Evolutionary conservation across 164 flowering plant species (phyloP).

Genomic region (Paratinospora sagittata): DNA sequence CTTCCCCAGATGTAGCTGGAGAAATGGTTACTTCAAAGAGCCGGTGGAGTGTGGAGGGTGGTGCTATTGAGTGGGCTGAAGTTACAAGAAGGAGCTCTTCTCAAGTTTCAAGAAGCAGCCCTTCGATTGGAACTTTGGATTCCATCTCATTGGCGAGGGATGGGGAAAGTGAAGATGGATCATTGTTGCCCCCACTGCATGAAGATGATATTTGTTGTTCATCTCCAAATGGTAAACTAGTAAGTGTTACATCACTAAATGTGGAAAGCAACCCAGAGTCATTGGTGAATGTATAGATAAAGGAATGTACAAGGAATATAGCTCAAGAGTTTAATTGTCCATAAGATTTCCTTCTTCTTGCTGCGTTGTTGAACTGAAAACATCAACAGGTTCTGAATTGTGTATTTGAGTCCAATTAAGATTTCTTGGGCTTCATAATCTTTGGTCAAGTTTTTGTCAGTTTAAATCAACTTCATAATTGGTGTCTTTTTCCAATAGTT

Average conservation of each 20-base stretch:
- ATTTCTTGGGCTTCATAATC: not conserved
- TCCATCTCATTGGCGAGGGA: slow-evolving; percentile 15
- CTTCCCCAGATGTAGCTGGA: slow-evolving; percentile 18
- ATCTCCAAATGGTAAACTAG: slow-evolving; percentile 36
- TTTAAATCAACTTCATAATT: not conserved
- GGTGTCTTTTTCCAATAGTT: not conserved
- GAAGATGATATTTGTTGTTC: slow-evolving; percentile 14
- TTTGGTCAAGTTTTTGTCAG: not conserved
- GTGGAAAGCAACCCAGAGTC: not conserved
- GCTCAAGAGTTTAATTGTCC: too few species aligned
- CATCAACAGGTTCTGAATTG: not conserved
- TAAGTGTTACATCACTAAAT: slow-evolving; percentile 16
- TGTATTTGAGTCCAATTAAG: not conserved
- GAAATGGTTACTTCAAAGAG: slow-evolving; percentile 19
- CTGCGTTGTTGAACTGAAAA: not conserved
- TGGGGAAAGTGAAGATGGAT: slow-evolving; percentile 16
- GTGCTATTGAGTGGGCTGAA: slow-evolving; percentile 21
- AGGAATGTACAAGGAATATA: too few species aligned
- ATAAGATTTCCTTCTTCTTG: not conserved
- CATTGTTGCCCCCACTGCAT: slow-evolving; percentile 1
- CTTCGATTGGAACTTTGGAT: slow-evolving; percentile 10
- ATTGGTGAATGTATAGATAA: not conserved
- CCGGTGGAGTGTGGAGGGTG: slow-evolving; percentile 16
- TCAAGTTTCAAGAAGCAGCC: slow-evolving; percentile 17
- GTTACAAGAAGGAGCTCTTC: slow-evolving; percentile 19